Conservation (phyloP, 2,329 filamentous ascomycete species). For the Xylariaceae sp. region DNA sequence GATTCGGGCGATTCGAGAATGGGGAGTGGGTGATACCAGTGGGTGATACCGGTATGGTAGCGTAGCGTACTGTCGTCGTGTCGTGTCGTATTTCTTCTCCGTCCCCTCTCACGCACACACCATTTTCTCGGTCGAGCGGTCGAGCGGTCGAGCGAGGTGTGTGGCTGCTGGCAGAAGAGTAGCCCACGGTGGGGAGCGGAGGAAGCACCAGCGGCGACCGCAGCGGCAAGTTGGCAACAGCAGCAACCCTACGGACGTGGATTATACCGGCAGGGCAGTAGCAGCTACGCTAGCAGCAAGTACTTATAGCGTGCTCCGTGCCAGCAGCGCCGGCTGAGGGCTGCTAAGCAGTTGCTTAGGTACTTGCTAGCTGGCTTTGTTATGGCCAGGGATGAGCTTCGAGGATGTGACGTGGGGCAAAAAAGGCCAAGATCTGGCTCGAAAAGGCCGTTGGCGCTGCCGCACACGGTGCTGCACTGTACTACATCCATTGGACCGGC, state of each 20-base stretch:
- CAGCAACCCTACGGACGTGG: not conserved
- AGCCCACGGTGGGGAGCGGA: constrained; percentile 14
- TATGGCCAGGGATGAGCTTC: not conserved
- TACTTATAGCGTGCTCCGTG: not conserved
- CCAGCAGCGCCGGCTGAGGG: constrained; percentile 4
- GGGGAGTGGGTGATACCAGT: constrained; percentile 13
- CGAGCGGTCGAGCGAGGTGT: too few species aligned
- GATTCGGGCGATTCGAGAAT: too few species aligned
- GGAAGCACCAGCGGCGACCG: not conserved
- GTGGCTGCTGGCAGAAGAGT: constrained; percentile 2
- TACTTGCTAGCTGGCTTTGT: not conserved
- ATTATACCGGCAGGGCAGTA: too few species aligned
- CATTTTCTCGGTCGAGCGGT: constrained; percentile 19
- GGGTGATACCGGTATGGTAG: not conserved
- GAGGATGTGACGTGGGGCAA: constrained; percentile 17
- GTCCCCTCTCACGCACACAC: constrained; percentile 12
- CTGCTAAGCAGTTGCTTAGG: constrained; percentile 7
- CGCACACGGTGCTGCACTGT: not conserved
- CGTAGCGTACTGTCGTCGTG: too few species aligned
- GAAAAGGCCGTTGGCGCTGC: not conserved
- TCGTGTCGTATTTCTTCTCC: constrained; percentile 14
- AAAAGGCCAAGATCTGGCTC: constrained; percentile 13
- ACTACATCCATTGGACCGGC: not conserved
- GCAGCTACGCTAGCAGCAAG: not conserved
- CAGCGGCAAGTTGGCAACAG: not conserved